A percentile compares a stretch with the other conserved stretches of the same genome.
These are phyloP conservation scores for Fusarium chuoi DNA, from an alignment of 2,329 filamentous ascomycete species.

Conservation along the genomic window DNA sequence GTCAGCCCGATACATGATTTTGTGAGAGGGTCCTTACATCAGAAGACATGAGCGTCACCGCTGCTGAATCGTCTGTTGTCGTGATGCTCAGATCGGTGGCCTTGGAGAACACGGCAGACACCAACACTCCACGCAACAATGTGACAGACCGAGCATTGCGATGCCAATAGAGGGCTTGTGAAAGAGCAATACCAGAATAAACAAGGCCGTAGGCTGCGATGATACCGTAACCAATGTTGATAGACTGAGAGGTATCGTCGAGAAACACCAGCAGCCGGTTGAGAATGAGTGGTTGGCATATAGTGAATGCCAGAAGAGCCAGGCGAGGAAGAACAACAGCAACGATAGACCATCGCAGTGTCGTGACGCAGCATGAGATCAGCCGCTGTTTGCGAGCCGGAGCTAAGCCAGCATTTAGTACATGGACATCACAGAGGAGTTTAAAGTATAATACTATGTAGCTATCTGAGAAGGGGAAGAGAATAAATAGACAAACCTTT, in stretches of 20 bases:
- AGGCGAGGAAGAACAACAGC: slow-evolving; percentile 48
- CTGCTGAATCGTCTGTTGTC: slow-evolving; percentile 46
- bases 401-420: slow-evolving; percentile 33
- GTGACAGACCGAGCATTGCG: slow-evolving; percentile 48
- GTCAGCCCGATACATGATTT: not conserved
- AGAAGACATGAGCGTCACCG: slow-evolving; percentile 55
- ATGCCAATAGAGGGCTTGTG: slow-evolving; percentile 48
- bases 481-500: slow-evolving; percentile 35
- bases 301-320: slow-evolving; percentile 49
- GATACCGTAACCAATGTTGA: slow-evolving; percentile 46
- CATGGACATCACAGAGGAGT: slow-evolving; percentile 26
- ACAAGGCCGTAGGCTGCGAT: slow-evolving; percentile 49
- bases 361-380: slow-evolving; percentile 42
- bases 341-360: slow-evolving; percentile 45
- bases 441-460: slow-evolving; percentile 12
- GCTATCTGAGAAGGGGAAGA: slow-evolving; percentile 15
- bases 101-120: slow-evolving; percentile 50
- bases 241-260: slow-evolving; percentile 37
- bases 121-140: slow-evolving; percentile 46
- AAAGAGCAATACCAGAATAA: slow-evolving; percentile 47
- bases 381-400: slow-evolving; percentile 39
- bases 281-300: slow-evolving; percentile 52
- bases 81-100: slow-evolving; percentile 46
- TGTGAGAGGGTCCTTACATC: slow-evolving; percentile 43
- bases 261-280: slow-evolving; percentile 49